phyloP scores from a whole-genome alignment of 352 stramenopile genomes.

The Pythium phragmitis region DNA sequence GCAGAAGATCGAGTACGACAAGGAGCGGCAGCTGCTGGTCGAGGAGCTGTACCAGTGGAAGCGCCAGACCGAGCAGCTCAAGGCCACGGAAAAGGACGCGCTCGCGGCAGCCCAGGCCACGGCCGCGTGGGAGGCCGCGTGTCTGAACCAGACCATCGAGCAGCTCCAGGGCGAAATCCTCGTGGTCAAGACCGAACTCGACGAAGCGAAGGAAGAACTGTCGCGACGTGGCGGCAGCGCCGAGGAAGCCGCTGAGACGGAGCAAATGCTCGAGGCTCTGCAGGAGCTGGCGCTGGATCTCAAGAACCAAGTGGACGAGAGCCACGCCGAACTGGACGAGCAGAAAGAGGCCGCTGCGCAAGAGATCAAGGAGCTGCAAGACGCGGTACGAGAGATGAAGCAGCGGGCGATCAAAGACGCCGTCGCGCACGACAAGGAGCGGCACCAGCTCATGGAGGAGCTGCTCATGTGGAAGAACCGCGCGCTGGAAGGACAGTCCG shows the following conservation, averaged over 20 bases:
- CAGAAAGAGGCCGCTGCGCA: slow-evolving; percentile 5
- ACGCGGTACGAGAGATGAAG: slow-evolving; percentile 19
- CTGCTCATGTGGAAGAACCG: slow-evolving; percentile 26
- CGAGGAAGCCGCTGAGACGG: slow-evolving; percentile 18
- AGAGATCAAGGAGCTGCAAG: slow-evolving; percentile 14
- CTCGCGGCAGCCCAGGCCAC: slow-evolving; percentile 23
- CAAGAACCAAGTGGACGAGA: slow-evolving; percentile 23
- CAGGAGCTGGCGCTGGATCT: slow-evolving; percentile 27
- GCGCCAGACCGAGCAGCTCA: slow-evolving; percentile 19
- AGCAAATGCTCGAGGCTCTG: slow-evolving; percentile 27
- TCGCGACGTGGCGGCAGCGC: slow-evolving; percentile 12
- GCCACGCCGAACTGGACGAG: slow-evolving; percentile 9
- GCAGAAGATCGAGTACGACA: slow-evolving; percentile 33
- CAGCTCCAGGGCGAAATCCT: slow-evolving; percentile 23
- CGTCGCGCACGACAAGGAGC: slow-evolving; percentile 21
- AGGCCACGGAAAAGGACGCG: slow-evolving; percentile 18
- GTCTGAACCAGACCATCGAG: slow-evolving; percentile 31
- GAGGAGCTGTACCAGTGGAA: slow-evolving; percentile 31
- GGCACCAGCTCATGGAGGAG: slow-evolving; percentile 26
- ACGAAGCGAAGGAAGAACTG: slow-evolving; percentile 21
- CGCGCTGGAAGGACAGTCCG: not conserved
- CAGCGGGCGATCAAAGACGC: slow-evolving; percentile 20
- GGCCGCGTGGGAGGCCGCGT: slow-evolving; percentile 25
- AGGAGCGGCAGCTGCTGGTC: slow-evolving; percentile 28
- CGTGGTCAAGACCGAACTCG: slow-evolving; percentile 19